Evolutionary conservation across 805 yeast genomes (phyloP), one percentile per base, ranked within the genome.

Genomic region (Candida lessepsii): DNA sequence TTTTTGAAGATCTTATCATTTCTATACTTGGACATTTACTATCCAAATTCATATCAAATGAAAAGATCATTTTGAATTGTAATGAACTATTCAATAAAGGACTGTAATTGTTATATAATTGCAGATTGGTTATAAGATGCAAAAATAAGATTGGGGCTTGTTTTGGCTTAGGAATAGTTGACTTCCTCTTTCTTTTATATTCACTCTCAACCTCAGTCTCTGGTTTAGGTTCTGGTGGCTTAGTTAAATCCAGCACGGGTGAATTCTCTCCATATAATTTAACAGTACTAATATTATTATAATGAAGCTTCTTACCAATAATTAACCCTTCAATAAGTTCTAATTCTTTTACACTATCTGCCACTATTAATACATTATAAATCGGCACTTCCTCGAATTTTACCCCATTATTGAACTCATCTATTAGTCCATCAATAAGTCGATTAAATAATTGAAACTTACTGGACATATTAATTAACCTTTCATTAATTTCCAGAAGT

Each of bases 241-340:
- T 17, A 15, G 23, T 20, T 21, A 16, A 4, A 23, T 31, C 17
- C 13, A 16, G 23, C 10, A 38, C 39, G 11, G 50, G 43, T n/a
- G 32, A 27, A 21, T 44, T 44, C 29, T 65, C 71, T 24, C 75
- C 78, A 47, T 70, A 75, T 17, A 83, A 58, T 14, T 82, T 75
- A 1, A 79, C 70, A 11, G 87, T 86, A 17, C 88, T 78, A 50
- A 82, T 75, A 49, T 95, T 75, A 44, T 73, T 73, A 53, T 84
- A 83, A 45, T 74, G 72, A 27, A 86, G 60, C 26, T 67, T 67
- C 51, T 86, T 79, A 2, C 96, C 96, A n/a, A 84, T 66, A 10
- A 88, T 54, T 32, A 83, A 69, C 0, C 90, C 85, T 58, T 89
- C 97, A 5, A 89, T 70, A 33, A 89, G 63, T 54, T 89, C 95